Percentiles rank a stretch among this genome's conserved stretches.
Evolutionary conservation across 768 basidiomycete genomes (phyloP).

Genomic region (Albatrellus ellisii): DNA sequence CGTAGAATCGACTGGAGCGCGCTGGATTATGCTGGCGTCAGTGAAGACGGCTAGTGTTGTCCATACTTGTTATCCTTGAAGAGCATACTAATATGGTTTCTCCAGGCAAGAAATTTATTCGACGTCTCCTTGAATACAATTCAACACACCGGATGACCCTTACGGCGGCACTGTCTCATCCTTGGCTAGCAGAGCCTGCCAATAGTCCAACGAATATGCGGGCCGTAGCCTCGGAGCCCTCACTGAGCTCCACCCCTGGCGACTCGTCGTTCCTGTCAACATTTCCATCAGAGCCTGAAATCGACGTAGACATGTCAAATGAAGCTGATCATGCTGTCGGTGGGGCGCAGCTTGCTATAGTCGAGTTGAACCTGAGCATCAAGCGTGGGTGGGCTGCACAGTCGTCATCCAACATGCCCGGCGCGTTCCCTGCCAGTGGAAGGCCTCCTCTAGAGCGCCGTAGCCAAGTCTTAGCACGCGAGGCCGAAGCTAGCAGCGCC

Average conservation of each 20-base stretch:
- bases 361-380: background rate
- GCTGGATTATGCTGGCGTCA: slow-evolving; percentile 10
- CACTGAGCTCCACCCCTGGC: background rate
- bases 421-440: background rate
- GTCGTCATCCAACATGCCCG: slow-evolving; percentile 1
- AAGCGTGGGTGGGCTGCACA: background rate
- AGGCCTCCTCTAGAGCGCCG: slow-evolving; percentile 4
- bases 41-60: slow-evolving; percentile 31
- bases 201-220: background rate
- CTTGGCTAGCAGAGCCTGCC: slow-evolving; percentile 43
- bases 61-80: background rate
- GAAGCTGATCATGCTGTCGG: background rate
- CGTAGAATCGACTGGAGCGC: slow-evolving; percentile 9
- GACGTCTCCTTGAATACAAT: slow-evolving; percentile 46
- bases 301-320: background rate
- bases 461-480: slow-evolving; percentile 10
- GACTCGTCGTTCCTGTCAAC: slow-evolving; percentile 11
- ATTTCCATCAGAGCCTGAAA: slow-evolving; percentile 1
- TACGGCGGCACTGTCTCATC: slow-evolving; percentile 51
- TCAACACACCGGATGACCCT: slow-evolving; percentile 63
- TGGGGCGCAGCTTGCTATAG: background rate
- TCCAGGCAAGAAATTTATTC: slow-evolving; percentile 55
- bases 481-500: background rate
- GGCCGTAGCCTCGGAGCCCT: background rate
- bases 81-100: slow-evolving; percentile 3